These are phyloP conservation scores for Fusarium camptoceras DNA, from an alignment of 2,329 filamentous ascomycete genomes.

Conservation along the genomic window DNA sequence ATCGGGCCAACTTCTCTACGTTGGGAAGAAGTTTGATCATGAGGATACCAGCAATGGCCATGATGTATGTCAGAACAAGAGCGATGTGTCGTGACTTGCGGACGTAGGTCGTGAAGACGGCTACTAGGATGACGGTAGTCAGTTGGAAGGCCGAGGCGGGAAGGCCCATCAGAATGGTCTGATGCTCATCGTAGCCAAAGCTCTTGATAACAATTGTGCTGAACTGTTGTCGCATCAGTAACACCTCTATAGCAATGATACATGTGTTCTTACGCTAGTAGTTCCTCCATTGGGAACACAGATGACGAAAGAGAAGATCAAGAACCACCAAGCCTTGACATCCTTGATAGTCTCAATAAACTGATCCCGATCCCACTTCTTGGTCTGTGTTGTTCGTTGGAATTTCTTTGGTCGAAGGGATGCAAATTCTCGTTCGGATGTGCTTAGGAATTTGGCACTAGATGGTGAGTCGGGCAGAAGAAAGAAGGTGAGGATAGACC, in stretches of 20 bases:
- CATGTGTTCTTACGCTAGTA: neutral
- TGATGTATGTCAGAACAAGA: conserved; percentile 7
- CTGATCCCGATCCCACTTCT: conserved; percentile 5
- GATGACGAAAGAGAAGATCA: conserved; percentile 19
- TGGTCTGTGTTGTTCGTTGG: conserved; percentile 18
- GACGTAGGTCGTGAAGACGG: conserved; percentile 8
- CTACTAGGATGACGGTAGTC: conserved; percentile 6
- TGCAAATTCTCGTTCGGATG: conserved; percentile 15
- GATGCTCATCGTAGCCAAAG: conserved; percentile 12
- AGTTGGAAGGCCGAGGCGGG: conserved; percentile 16
- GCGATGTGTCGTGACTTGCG: conserved; percentile 12
- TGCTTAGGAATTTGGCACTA: neutral
- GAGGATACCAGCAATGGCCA: conserved; percentile 13
- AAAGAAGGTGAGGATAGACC: conserved; percentile 7
- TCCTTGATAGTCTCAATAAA: conserved; percentile 17
- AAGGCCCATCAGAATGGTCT: conserved; percentile 20
- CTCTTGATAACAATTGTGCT: conserved; percentile 23
- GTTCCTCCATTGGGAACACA: conserved; percentile 20
- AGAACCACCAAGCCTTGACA: conserved; percentile 21
- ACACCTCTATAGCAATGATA: fast-evolving
- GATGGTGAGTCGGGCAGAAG: conserved; percentile 11
- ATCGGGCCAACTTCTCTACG: neutral
- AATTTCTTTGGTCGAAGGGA: conserved; percentile 12
- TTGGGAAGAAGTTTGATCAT: conserved; percentile 15
- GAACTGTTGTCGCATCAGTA: neutral